phyloP scores from a whole-genome alignment of 495 filamentous ascomycete species.

The Acidiella bohemica region DNA sequence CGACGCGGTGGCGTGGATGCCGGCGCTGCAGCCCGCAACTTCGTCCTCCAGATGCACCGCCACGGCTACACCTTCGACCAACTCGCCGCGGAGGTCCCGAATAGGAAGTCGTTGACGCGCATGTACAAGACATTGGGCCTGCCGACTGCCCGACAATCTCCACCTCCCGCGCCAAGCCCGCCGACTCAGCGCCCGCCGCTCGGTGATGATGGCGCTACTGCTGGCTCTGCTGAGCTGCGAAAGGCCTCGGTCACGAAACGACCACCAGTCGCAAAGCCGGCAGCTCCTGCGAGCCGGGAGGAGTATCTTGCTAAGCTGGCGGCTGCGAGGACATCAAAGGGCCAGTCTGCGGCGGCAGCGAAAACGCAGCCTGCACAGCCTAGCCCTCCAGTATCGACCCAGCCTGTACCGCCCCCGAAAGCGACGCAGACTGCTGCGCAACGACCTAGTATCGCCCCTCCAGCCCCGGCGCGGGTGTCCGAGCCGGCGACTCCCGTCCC shows the following conservation, averaged over 20 bases:
- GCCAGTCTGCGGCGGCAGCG: background rate
- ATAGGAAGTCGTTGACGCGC: conserved; percentile 6
- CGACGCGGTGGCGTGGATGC: too few relatives aligned
- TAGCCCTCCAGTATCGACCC: background rate
- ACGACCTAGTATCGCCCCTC: background rate
- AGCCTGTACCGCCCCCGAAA: background rate
- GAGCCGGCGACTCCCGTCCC: background rate
- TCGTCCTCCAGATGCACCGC: conserved; percentile 11
- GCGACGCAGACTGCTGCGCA: background rate
- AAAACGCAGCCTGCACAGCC: background rate
- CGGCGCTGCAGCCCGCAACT: conserved; percentile 1
- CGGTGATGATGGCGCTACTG: background rate
- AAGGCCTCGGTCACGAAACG: background rate
- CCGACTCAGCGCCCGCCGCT: background rate
- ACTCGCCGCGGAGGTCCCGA: conserved; percentile 7
- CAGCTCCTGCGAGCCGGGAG: background rate
- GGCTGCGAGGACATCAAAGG: background rate
- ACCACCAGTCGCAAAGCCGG: background rate
- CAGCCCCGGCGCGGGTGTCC: too few relatives aligned
- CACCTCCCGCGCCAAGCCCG: background rate
- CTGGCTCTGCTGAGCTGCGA: background rate
- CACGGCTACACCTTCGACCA: conserved; percentile 17
- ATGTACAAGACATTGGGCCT: conserved; percentile 10
- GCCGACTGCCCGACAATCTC: conserved; percentile 1
- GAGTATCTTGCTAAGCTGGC: conserved; percentile 13